Conservation (phyloP, 176 grass and related monocot species). For the Tillandsia leiboldiana region DNA sequence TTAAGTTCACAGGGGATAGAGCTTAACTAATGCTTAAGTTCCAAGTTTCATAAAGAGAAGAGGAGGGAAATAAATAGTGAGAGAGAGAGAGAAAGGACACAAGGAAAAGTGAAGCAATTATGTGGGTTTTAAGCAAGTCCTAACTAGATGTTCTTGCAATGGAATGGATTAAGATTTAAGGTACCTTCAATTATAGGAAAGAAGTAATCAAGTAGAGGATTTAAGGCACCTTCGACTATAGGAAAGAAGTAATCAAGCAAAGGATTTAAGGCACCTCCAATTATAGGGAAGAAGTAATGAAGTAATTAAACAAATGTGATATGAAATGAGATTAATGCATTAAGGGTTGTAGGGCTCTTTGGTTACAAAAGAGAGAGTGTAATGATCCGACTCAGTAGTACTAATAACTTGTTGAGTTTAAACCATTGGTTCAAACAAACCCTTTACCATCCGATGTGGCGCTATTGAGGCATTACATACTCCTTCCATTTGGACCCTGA, state of each 20-base stretch:
- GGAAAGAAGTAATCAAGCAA: slow-evolving; percentile 4
- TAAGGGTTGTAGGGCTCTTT: too few species aligned
- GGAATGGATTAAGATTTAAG: slow-evolving; percentile 73
- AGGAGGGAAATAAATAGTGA: neutral
- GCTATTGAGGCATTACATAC: too few species aligned
- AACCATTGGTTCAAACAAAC: too few species aligned
- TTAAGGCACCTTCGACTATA: slow-evolving; percentile 43
- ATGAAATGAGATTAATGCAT: too few species aligned
- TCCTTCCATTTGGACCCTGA: too few species aligned
- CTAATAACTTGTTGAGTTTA: too few species aligned
- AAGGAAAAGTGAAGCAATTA: slow-evolving; percentile 32
- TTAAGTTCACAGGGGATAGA: too few species aligned
- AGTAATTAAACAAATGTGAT: neutral
- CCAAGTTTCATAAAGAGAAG: neutral
- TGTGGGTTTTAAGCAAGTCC: slow-evolving; percentile 61
- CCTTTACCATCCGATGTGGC: too few species aligned
- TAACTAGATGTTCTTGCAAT: slow-evolving; percentile 10
- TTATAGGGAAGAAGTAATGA: slow-evolving; percentile 14
- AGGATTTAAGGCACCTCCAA: slow-evolving; percentile 46
- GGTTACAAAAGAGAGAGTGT: too few species aligned
- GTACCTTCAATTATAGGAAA: slow-evolving; percentile 30
- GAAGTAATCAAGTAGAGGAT: slow-evolving; percentile 9
- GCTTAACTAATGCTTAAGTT: neutral
- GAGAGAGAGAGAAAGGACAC: too few species aligned
- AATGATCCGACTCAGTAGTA: too few species aligned